A percentile compares a stretch with the other conserved stretches of the same genome.
Evolutionary conservation across 2,329 filamentous ascomycete species (phyloP).

Genomic region (Amauroascus niger): DNA sequence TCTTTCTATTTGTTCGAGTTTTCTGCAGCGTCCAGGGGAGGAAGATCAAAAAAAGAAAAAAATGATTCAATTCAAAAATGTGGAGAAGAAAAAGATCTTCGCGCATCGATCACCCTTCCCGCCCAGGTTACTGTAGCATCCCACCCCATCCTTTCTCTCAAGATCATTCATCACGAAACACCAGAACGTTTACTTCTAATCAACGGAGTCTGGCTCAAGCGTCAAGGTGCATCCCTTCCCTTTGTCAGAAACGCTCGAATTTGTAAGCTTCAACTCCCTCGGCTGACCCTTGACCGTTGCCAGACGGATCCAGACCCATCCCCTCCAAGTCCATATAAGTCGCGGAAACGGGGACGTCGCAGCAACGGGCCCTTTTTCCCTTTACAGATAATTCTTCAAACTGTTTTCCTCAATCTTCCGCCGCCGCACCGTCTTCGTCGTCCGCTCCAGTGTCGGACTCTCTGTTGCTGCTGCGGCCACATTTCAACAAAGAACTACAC

Average conservation of each 20-base stretch:
- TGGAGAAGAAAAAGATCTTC: conserved; percentile 12
- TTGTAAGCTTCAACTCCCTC: conserved; percentile 7
- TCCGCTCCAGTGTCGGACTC: conserved; percentile 63
- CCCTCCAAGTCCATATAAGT: conserved; percentile 3
- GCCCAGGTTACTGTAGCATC: background rate
- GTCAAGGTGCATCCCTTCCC: too few species aligned
- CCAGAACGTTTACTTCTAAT: conserved; percentile 2
- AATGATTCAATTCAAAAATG: conserved; percentile 11
- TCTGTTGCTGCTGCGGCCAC: conserved; percentile 63
- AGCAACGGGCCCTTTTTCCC: conserved; percentile 6
- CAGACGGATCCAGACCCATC: background rate
- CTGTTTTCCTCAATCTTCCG: conserved; percentile 81
- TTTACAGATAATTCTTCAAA: conserved; percentile 55
- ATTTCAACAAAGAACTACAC: conserved; percentile 51
- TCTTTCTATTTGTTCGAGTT: too few species aligned
- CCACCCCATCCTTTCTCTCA: background rate
- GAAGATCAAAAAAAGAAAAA: too few species aligned
- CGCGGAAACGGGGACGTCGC: conserved; percentile 9
- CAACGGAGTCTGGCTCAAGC: background rate
- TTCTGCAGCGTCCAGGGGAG: conserved; percentile 1
- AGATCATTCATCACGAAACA: conserved; percentile 3
- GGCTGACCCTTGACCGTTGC: background rate
- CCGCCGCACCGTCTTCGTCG: conserved; percentile 51
- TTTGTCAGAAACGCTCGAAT: background rate
- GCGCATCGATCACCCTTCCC: conserved; percentile 4